Evolutionary conservation across 2,329 filamentous ascomycete genomes (phyloP).

Genomic region (Calonectria ilicicola): DNA sequence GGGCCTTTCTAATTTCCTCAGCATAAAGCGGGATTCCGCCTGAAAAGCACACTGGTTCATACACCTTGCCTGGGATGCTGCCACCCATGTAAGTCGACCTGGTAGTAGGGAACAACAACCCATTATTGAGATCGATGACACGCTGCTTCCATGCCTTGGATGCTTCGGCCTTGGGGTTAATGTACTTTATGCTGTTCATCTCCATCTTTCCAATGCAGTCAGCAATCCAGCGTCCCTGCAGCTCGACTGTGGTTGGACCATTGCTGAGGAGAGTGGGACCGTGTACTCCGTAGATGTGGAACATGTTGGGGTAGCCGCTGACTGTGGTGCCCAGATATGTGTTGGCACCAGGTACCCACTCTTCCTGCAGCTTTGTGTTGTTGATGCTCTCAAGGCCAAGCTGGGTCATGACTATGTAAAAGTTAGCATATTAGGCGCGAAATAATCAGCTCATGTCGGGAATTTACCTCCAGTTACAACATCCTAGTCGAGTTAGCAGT

Average conservation of each 20-base stretch:
- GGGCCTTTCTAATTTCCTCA: slow-evolving; percentile 33
- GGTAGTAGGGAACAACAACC: slow-evolving; percentile 60
- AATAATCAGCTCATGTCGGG: background rate
- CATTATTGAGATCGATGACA: slow-evolving; percentile 59
- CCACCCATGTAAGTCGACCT: slow-evolving; percentile 68
- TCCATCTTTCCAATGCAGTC: slow-evolving; percentile 63
- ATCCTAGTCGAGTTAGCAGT: slow-evolving; percentile 37
- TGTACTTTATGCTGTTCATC: slow-evolving; percentile 58
- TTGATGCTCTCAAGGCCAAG: slow-evolving; percentile 57
- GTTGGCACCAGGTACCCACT: slow-evolving; percentile 55
- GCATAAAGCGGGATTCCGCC: slow-evolving; percentile 54
- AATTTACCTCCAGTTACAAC: slow-evolving; percentile 50
- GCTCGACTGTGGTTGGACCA: slow-evolving; percentile 64
- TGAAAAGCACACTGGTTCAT: slow-evolving; percentile 63
- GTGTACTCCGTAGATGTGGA: slow-evolving; percentile 66
- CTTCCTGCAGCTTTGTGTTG: slow-evolving; percentile 50
- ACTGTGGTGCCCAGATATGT: slow-evolving; percentile 60
- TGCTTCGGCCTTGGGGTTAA: slow-evolving; percentile 61
- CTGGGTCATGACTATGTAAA: slow-evolving; percentile 53
- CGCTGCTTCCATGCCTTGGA: slow-evolving; percentile 61
- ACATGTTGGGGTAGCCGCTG: slow-evolving; percentile 62
- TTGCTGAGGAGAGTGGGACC: slow-evolving; percentile 67
- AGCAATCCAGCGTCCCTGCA: slow-evolving; percentile 69
- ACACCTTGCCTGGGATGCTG: slow-evolving; percentile 64
- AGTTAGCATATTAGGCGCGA: slow-evolving; percentile 6